Evolutionary conservation across 768 basidiomycete genomes (phyloP), one percentile per base, ranked within the genome.

Genomic region (Polyporus arcularius): DNA sequence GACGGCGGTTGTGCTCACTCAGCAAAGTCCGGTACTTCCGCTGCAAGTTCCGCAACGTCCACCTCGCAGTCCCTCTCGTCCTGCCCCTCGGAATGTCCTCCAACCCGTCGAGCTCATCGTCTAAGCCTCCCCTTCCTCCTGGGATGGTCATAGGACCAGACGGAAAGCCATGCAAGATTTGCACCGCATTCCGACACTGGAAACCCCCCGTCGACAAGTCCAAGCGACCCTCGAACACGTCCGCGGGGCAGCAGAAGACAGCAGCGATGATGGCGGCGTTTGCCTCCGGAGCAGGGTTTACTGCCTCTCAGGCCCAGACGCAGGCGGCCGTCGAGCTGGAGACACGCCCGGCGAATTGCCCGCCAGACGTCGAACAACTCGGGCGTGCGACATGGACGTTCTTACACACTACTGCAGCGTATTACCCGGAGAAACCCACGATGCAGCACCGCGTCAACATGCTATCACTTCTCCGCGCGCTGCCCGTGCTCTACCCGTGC

Each of bases 301-400:
- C 70, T 9, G 55, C 68, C 0, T 56, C 69, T 21, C 68, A 16
- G 48, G 52, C 14, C 38, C 60, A 15, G 35, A 54, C 28, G 39
- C 70, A 4, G 53, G 65, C 5, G 8, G n/a, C 60, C n/a, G 4
- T 51, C 30, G 46, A 39, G 8, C 43, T 50, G 31, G 41, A 39
- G 32, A 73, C 72, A 16, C 85, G 81, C 21, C 83, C 84, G 1
- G 75, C 78, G 4, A 79, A 90, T 57, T 98, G 96, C 71, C 96
- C 96, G 12, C 88, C 95, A 0, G 96, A 98, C 73, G 88, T 88
- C 47, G 93, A 95, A 70, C 81, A 86, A 60, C 87, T 98, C 51
- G 96, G 96, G 2, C 86, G 87, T 51, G 90, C 96, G 47, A 96
- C 96, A 1, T 98, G 96, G 96, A 89, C 94, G 15, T 98, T 98